phyloP scores from a whole-genome alignment of 1,139 yeast genomes.

The Taiozyma sp. region DNA sequence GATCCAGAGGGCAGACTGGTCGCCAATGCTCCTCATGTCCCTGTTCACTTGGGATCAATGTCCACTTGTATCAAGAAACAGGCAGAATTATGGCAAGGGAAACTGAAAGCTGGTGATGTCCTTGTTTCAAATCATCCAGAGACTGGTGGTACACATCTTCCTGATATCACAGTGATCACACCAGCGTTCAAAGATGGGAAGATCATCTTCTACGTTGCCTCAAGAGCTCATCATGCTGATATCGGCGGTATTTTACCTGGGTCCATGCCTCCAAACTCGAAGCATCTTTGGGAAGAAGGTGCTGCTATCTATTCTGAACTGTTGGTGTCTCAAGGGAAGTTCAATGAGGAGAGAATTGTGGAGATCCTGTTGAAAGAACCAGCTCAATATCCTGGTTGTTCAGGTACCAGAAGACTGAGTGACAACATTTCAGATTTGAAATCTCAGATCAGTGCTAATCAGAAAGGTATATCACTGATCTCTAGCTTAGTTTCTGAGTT shows the following conservation, averaged over 20 bases:
- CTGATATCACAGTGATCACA: constrained; percentile 68
- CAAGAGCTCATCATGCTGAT: constrained; percentile 50
- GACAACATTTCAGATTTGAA: constrained; percentile 44
- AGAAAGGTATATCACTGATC: constrained; percentile 38
- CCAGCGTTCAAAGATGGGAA: constrained; percentile 42
- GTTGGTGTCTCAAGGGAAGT: constrained; percentile 33
- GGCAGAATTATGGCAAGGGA: constrained; percentile 56
- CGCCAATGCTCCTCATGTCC: constrained; percentile 86
- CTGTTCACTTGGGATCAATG: constrained; percentile 86
- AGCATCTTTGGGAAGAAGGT: constrained; percentile 42
- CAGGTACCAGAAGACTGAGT: constrained; percentile 40
- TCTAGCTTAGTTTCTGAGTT: constrained; percentile 33
- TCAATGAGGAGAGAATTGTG: constrained; percentile 36
- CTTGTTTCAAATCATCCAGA: constrained; percentile 74
- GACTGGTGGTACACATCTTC: constrained; percentile 78
- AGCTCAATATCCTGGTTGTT: constrained; percentile 37
- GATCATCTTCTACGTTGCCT: constrained; percentile 39
- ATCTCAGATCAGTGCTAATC: constrained; percentile 45
- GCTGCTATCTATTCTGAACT: constrained; percentile 40
- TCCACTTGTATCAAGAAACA: constrained; percentile 75
- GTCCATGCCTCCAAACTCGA: constrained; percentile 44
- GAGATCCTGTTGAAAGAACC: constrained; percentile 35
- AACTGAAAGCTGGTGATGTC: constrained; percentile 62
- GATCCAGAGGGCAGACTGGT: constrained; percentile 71
- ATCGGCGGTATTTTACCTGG: constrained; percentile 45